phyloP scores from a whole-genome alignment of 2,329 filamentous ascomycete genomes.

The Curvularia sp. region DNA sequence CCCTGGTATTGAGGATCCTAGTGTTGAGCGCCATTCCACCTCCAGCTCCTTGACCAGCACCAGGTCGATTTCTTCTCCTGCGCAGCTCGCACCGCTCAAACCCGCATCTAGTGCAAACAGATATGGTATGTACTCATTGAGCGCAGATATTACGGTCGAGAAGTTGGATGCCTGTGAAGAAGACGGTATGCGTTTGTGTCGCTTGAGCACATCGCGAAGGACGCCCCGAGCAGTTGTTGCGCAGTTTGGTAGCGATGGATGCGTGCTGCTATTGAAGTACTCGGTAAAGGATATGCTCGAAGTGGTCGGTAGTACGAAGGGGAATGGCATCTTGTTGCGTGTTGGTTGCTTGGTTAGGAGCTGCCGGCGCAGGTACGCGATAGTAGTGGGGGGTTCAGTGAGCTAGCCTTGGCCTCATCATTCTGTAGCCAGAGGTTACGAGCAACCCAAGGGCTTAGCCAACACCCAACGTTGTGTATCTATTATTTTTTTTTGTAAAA shows the following conservation, averaged over 20 bases:
- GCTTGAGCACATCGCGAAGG: slow-evolving; percentile 82
- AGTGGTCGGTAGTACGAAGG: slow-evolving; percentile 87
- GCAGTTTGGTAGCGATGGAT: slow-evolving; percentile 84
- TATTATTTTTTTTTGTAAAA: slow-evolving; percentile 2
- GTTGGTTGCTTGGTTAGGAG: slow-evolving; percentile 20
- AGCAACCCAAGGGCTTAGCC: neutral
- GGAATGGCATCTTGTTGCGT: slow-evolving; percentile 76
- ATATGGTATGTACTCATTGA: slow-evolving; percentile 84
- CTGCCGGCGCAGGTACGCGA: slow-evolving; percentile 37
- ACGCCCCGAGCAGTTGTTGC: slow-evolving; percentile 85
- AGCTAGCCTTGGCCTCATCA: slow-evolving; percentile 34
- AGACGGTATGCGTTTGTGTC: slow-evolving; percentile 83
- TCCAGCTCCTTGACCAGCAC: slow-evolving; percentile 73
- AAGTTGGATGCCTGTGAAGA: slow-evolving; percentile 75
- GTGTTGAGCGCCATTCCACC: slow-evolving; percentile 80
- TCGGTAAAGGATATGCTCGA: slow-evolving; percentile 83
- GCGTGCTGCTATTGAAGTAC: slow-evolving; percentile 78
- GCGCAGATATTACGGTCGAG: slow-evolving; percentile 69
- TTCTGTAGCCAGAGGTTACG: slow-evolving; percentile 2
- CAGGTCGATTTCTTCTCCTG: slow-evolving; percentile 70
- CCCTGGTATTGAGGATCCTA: slow-evolving; percentile 66
- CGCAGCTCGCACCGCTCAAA: slow-evolving; percentile 63
- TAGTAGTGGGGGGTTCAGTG: slow-evolving; percentile 33
- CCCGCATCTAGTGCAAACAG: slow-evolving; percentile 79
- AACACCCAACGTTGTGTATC: neutral